Base-by-base conservation (phyloP, 768 basidiomycete species). In the Pleurotus giganteus region DNA sequence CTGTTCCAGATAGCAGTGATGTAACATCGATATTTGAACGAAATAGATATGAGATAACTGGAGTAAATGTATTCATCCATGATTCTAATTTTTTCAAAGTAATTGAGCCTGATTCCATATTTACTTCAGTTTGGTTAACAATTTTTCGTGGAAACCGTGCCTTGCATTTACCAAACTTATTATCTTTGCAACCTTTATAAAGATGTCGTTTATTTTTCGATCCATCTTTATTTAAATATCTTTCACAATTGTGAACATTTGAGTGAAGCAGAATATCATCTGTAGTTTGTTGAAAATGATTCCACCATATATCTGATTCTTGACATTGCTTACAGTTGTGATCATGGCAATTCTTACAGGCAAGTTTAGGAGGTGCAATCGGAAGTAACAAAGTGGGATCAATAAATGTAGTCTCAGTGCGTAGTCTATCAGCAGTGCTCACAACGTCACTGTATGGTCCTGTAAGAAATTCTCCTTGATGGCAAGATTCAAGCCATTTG, bases 1-100 rank as follows among this genome's bases (percentile, higher is more conserved):
- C 65, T 15, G 73, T 74, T 4, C 74, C 71, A 24, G 71, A 73
- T 9, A 60, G 43, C n/a, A 73, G 49, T 56, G 61, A 63, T 0
- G 65, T 69, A 1, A 67, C 63, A 61, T 76, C 70, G 71, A n/a
- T n/a, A n/a, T n/a, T n/a, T n/a, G n/a, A n/a, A n/a, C n/a, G n/a
- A n/a, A n/a, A n/a, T n/a, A n/a, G 34, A 37, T 52, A 52, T 12
- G 50, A 21, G 11, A 52, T 24, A 9, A 41, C n/a, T 5, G 50
- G 50, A 0, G 50, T 52, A n/a, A 54, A 42, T 42, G 53, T 54
- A 21, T 54, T 54, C 2, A 44, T 42, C 53, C 53, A 54, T n/a
- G 53, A 12, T 34, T 54, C 53, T 15, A 24, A 13, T 23, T 54
- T 54, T 42, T 29, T 43, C n/a, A 54, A 5, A 28, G 24, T 44